These are phyloP conservation scores for Wallacemonas sp. DNA, from an alignment of 208 protist genomes.

Conservation along the genomic window DNA sequence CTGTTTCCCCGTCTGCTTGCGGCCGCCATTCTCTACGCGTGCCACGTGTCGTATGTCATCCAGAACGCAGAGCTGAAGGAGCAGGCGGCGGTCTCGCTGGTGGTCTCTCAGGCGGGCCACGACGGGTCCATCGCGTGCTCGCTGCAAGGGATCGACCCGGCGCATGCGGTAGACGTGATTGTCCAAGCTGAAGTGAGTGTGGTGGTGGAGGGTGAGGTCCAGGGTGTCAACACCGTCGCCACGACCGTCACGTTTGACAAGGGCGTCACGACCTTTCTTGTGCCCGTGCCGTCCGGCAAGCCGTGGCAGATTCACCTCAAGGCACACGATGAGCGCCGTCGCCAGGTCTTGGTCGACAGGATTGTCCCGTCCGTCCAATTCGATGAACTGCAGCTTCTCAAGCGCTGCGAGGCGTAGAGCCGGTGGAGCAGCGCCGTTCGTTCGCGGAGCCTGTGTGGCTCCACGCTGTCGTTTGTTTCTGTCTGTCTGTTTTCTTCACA, in stretches of 20 bases:
- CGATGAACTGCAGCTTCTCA: too few relatives aligned
- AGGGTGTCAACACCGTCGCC: constrained; percentile 18
- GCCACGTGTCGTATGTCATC: constrained; percentile 52
- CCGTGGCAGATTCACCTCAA: constrained; percentile 36
- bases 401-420: too few relatives aligned
- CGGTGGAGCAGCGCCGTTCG: too few relatives aligned
- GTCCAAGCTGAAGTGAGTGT: constrained; percentile 43
- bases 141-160: constrained; percentile 46
- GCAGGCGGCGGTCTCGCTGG: constrained; percentile 44
- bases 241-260: constrained; percentile 66
- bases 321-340: constrained; percentile 52
- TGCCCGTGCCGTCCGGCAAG: constrained; percentile 33
- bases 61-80: constrained; percentile 47
- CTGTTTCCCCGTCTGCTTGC: constrained; percentile 74
- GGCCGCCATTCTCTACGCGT: constrained; percentile 67
- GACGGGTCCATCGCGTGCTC: constrained; percentile 26
- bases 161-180: constrained; percentile 32
- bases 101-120: constrained; percentile 43
- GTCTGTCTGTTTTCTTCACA: too few relatives aligned
- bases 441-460: too few relatives aligned
- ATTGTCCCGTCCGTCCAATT: constrained; percentile 23
- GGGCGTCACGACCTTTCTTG: constrained; percentile 41
- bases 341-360: constrained; percentile 51
- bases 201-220: neutral
- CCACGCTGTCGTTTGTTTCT: too few relatives aligned